A percentile compares a stretch with the other conserved stretches of the same genome.
phyloP scores from a whole-genome alignment of 148 eudicot species.

The Amaranthus cruentus region DNA sequence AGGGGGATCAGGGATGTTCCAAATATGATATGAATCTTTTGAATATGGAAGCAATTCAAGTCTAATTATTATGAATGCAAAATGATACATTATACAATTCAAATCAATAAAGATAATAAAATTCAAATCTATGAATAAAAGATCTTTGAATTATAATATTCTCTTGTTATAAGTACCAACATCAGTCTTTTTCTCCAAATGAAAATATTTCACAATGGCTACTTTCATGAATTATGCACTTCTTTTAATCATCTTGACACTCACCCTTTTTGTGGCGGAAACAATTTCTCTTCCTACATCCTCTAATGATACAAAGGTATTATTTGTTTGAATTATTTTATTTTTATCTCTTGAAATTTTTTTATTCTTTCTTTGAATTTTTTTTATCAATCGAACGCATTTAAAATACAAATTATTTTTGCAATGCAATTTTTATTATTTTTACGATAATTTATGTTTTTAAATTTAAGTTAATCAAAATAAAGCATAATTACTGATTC shows the following conservation, averaged over 20 bases:
- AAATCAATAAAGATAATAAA: neutral
- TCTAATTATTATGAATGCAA: no score
- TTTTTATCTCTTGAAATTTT: neutral
- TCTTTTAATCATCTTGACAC: neutral
- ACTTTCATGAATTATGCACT: conserved; percentile 1
- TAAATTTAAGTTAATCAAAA: no score
- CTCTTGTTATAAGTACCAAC: conserved; percentile 2
- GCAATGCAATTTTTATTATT: neutral
- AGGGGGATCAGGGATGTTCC: no score
- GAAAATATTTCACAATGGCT: conserved; percentile 15
- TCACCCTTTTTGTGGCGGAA: conserved; percentile 7
- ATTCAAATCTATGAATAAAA: neutral
- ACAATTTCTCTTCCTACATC: neutral
- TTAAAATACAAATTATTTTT: neutral
- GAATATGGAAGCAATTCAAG: neutral
- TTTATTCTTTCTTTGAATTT: no score
- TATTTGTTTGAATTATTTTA: neutral
- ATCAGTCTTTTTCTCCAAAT: neutral
- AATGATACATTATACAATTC: neutral
- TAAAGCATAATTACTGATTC: no score
- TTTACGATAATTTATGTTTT: no score
- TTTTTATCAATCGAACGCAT: no score
- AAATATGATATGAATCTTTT: neutral
- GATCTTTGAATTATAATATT: neutral
- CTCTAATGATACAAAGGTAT: conserved; percentile 27